A percentile compares a stretch with the other conserved stretches of the same genome.
Conservation (phyloP, 2,329 filamentous ascomycete species). For the Metarhizium brunneum region DNA sequence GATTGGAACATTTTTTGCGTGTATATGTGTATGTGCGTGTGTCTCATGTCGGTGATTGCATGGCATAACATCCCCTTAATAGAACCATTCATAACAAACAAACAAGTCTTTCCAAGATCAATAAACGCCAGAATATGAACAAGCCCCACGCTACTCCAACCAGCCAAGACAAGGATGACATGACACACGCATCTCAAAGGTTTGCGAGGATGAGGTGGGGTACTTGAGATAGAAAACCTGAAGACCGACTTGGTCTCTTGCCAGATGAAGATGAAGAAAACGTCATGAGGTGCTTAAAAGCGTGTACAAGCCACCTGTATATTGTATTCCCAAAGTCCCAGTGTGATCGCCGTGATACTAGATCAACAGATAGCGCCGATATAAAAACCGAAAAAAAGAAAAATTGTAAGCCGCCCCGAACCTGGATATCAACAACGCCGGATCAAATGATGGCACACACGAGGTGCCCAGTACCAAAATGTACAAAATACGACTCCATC, state of each 20-base stretch:
- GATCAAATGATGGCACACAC: neutral
- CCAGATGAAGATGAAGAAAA: neutral
- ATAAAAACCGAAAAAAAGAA: neutral
- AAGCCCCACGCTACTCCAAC: neutral
- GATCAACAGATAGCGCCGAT: neutral
- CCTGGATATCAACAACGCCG: neutral
- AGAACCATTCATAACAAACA: neutral
- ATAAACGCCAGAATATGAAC: neutral
- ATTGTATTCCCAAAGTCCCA: neutral
- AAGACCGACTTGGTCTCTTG: neutral
- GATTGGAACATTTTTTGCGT: neutral
- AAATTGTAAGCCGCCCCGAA: neutral
- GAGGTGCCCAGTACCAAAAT: neutral
- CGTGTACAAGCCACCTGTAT: slow-evolving; percentile 3
- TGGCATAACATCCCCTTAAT: neutral
- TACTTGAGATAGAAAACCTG: neutral
- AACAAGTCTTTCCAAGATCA: neutral
- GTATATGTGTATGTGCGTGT: neutral
- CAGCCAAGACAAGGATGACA: neutral
- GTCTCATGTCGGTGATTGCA: neutral
- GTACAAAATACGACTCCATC: neutral
- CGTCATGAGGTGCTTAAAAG: slow-evolving; percentile 4
- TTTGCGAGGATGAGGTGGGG: neutral
- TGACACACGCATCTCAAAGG: too few species aligned
- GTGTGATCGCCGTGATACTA: neutral